Percentiles rank a stretch among this genome's conserved stretches.
These are phyloP conservation scores for Stephania cephalantha DNA, from an alignment of 164 flowering plant genomes.

Conservation along the genomic window DNA sequence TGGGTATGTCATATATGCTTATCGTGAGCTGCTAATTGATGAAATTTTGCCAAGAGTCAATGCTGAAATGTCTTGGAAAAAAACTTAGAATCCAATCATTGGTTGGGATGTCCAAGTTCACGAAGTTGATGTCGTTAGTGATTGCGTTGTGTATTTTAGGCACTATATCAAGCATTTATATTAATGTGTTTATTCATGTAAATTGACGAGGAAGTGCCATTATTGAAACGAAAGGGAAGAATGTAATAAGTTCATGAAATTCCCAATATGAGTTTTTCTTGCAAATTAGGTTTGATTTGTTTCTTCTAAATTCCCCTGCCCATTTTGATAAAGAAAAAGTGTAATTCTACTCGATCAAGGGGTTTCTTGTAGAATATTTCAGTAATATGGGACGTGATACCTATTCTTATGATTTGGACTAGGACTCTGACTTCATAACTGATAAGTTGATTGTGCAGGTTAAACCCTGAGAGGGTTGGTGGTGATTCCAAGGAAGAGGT, in stretches of 20 bases:
- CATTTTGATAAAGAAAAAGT: neutral
- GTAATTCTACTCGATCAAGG: neutral
- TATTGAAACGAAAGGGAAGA: neutral
- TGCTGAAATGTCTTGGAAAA: too few relatives aligned
- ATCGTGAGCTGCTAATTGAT: neutral
- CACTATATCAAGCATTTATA: neutral
- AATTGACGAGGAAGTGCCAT: neutral
- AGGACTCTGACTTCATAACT: neutral
- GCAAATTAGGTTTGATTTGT: neutral
- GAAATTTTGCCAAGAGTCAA: too few relatives aligned
- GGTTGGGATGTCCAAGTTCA: neutral
- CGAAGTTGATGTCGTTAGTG: neutral
- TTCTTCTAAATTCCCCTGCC: neutral
- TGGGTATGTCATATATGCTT: neutral
- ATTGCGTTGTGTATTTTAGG: neutral
- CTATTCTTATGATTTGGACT: neutral
- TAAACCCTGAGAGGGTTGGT: constrained; percentile 94
- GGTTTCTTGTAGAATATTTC: neutral
- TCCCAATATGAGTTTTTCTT: neutral
- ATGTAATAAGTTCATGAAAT: neutral
- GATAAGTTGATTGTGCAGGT: constrained; percentile 29
- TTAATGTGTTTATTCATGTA: neutral
- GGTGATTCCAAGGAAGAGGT: constrained; percentile 92
- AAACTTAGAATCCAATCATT: neutral
- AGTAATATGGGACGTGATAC: neutral